Conservation (phyloP, 345 rosid species). For the Boechera divaricarpa region DNA sequence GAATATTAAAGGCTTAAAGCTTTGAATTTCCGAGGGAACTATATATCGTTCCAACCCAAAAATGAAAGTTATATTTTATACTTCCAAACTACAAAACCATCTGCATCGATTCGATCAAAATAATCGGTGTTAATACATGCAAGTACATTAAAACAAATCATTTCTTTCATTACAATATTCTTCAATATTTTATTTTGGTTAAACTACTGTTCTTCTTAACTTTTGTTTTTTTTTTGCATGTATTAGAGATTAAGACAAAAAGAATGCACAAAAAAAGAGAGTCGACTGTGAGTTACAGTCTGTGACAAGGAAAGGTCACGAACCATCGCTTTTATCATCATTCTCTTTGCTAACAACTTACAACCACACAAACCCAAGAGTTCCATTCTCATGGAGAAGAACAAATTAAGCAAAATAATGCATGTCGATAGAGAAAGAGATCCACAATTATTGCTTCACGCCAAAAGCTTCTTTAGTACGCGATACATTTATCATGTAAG, state of each 20-base stretch:
- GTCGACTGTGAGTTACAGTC: conserved; percentile 19
- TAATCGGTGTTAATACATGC: neutral
- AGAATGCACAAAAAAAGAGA: neutral
- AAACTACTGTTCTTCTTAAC: neutral
- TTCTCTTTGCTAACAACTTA: conserved; percentile 40
- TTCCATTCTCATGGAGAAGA: conserved; percentile 35
- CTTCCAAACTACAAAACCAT: neutral
- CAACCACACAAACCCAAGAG: conserved; percentile 39
- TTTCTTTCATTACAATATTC: neutral
- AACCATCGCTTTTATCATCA: conserved; percentile 44
- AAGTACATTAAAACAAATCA: neutral
- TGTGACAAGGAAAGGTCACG: conserved; percentile 38
- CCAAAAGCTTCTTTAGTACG: conserved; percentile 42
- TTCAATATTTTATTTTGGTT: neutral
- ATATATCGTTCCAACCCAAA: neutral
- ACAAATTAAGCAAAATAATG: conserved; percentile 30
- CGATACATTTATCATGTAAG: conserved; percentile 37
- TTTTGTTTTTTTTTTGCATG: neutral
- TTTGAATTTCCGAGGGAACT: neutral
- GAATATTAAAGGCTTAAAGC: neutral
- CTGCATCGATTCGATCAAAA: neutral
- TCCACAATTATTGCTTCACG: conserved; percentile 37
- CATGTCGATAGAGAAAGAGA: conserved; percentile 30
- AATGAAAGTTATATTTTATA: neutral
- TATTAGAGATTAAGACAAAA: conserved; percentile 9